phyloP scores from a whole-genome alignment of 2,329 filamentous ascomycete genomes.

The Fusarium sp. region DNA sequence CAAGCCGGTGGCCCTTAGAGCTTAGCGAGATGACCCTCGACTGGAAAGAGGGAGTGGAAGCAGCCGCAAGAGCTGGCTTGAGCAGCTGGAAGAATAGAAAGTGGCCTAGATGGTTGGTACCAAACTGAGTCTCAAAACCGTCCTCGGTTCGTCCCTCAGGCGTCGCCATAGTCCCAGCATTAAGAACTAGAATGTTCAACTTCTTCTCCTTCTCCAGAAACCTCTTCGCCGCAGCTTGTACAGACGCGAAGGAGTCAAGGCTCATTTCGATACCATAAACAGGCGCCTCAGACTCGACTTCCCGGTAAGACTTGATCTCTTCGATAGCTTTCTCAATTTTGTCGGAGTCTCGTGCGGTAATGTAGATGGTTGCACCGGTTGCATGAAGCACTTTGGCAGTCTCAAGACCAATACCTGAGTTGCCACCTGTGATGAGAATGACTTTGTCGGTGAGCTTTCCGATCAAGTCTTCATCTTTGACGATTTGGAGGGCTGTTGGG shows the following conservation, averaged over 20 bases:
- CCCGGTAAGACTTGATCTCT: background rate
- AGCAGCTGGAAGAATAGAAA: conserved; percentile 52
- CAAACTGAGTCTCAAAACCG: conserved; percentile 44
- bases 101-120: conserved; percentile 43
- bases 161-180: conserved; percentile 25
- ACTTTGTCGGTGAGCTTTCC: background rate
- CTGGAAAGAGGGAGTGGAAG: conserved; percentile 52
- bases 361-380: conserved; percentile 5
- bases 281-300: background rate
- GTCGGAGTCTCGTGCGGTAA: conserved; percentile 1
- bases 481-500: conserved; percentile 27
- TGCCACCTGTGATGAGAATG: conserved; percentile 19
- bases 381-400: conserved; percentile 8
- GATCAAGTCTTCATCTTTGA: background rate
- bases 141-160: conserved; percentile 15
- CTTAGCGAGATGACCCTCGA: conserved; percentile 61
- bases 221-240: background rate
- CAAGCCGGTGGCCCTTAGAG: conserved; percentile 53
- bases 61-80: conserved; percentile 54
- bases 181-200: conserved; percentile 13
- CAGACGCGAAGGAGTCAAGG: conserved; percentile 15
- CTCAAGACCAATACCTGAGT: conserved; percentile 16
- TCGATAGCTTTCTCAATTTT: conserved; percentile 12
- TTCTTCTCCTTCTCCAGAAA: background rate
- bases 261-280: background rate